Evolutionary conservation across 1,284 basidiomycete genomes (phyloP).

Genomic region (Dichomitus squalens): DNA sequence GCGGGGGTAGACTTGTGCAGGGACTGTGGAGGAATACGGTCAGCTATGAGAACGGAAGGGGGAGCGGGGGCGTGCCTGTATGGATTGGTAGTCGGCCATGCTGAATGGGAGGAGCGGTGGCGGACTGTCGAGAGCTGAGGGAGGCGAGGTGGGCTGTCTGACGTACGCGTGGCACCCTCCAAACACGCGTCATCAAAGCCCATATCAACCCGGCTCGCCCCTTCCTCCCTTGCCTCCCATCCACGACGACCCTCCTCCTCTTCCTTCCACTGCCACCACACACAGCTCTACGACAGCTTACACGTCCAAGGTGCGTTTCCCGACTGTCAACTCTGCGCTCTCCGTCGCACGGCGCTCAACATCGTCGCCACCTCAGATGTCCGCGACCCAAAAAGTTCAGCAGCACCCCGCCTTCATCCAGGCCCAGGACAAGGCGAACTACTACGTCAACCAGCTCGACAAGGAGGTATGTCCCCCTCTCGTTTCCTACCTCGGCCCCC

Average conservation of each 20-base stretch:
- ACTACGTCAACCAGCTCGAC: conserved; percentile 86
- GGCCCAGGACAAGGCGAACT: conserved; percentile 73
- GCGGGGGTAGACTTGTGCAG: conserved; percentile 55
- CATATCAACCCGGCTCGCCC: conserved; percentile 43
- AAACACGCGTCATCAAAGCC: conserved; percentile 54
- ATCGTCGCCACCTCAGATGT: conserved; percentile 55
- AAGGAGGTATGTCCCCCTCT: conserved; percentile 72
- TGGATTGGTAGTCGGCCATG: conserved; percentile 45
- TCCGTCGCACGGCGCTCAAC: conserved; percentile 7
- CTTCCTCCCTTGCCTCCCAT: conserved; percentile 20
- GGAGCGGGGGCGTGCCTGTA: conserved; percentile 39
- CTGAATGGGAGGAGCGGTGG: conserved; percentile 28
- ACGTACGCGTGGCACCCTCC: conserved; percentile 35
- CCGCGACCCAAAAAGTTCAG: conserved; percentile 73
- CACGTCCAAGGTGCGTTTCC: conserved; percentile 21
- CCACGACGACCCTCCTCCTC: conserved; percentile 18
- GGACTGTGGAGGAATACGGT: conserved; percentile 39
- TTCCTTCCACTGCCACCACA: conserved; percentile 4
- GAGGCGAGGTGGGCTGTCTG: conserved; percentile 24
- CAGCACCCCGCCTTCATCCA: conserved; percentile 86
- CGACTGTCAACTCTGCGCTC: background rate
- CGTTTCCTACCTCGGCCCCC: background rate
- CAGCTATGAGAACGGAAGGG: conserved; percentile 1
- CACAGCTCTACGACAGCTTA: conserved; percentile 13
- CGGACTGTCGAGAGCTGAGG: conserved; percentile 34